phyloP scores from a whole-genome alignment of 352 stramenopile genomes.

The Phytophthora melonis region DNA sequence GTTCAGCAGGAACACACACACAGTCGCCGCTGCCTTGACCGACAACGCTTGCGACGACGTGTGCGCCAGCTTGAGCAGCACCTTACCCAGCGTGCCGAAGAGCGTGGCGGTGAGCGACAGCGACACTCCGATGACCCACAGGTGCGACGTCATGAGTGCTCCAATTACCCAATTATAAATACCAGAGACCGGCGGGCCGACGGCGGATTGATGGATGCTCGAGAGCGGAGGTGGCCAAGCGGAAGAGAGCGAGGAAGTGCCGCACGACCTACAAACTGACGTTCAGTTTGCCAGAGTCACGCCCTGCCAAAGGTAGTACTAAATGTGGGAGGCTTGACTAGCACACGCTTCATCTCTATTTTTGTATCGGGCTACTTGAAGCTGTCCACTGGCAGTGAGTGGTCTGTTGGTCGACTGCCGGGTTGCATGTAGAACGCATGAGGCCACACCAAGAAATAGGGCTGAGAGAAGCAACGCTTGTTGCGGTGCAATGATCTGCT shows the following conservation, averaged over 20 bases:
- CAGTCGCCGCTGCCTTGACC: conserved; percentile 72
- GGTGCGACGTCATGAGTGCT: conserved; percentile 42
- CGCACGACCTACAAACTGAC: conserved; percentile 28
- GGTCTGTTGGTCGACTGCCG: no score
- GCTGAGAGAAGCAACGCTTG: background rate
- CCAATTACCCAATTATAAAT: conserved; percentile 30
- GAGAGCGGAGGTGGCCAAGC: conserved; percentile 17
- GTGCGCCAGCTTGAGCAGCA: conserved; percentile 89
- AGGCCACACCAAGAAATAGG: background rate
- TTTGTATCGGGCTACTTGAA: conserved; percentile 27
- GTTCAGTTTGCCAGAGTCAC: conserved; percentile 28
- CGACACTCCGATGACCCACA: conserved; percentile 83
- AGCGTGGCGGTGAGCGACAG: conserved; percentile 86
- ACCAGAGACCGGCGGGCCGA: conserved; percentile 14
- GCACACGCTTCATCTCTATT: conserved; percentile 23
- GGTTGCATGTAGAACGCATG: background rate
- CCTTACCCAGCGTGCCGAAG: conserved; percentile 87
- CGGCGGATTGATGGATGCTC: conserved; percentile 10
- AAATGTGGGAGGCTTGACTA: conserved; percentile 9
- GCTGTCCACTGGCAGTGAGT: background rate
- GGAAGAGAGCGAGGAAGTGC: conserved; percentile 31
- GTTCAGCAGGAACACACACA: conserved; percentile 88
- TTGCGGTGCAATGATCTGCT: background rate
- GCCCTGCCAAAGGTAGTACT: conserved; percentile 23
- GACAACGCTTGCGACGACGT: conserved; percentile 61